A percentile compares a stretch with the other conserved stretches of the same genome.
phyloP scores from a whole-genome alignment of 305 asterid species.

The Fraxinus paxiana region DNA sequence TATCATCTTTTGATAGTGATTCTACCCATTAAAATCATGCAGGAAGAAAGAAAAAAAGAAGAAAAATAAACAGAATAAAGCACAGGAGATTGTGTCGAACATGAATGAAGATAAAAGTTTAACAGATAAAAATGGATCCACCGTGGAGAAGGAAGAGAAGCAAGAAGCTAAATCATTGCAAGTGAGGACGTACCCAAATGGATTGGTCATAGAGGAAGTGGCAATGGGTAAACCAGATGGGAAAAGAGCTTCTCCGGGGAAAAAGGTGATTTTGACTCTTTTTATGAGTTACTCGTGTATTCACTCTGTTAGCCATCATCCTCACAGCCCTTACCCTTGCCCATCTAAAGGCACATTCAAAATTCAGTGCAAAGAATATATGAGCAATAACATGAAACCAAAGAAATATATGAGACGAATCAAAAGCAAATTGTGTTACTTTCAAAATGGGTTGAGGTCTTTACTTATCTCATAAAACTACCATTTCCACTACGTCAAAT shows the following conservation, averaged over 20 bases:
- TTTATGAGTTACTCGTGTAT: neutral
- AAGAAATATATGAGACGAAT: neutral
- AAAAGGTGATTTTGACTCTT: constrained; percentile 46
- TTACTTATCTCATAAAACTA: neutral
- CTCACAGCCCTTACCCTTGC: neutral
- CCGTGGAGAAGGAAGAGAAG: constrained; percentile 40
- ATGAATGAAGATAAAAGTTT: constrained; percentile 34
- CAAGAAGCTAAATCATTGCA: constrained; percentile 47
- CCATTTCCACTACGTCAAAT: neutral
- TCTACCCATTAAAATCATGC: constrained; percentile 13
- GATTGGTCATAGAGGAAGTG: constrained; percentile 75
- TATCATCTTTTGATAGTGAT: neutral
- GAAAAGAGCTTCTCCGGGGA: constrained; percentile 71
- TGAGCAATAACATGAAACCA: neutral
- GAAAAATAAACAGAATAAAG: constrained; percentile 53
- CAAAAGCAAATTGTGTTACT: neutral
- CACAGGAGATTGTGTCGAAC: constrained; percentile 37
- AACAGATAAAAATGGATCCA: constrained; percentile 30
- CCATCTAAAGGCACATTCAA: neutral
- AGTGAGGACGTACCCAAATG: constrained; percentile 74
- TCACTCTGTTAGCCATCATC: neutral
- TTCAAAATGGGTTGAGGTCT: neutral
- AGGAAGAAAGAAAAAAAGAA: constrained; percentile 58
- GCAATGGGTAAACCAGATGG: constrained; percentile 92
- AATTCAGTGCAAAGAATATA: neutral